These are phyloP conservation scores for Sisymbrium altissimum DNA, from an alignment of 345 rosid species.

Conservation along the genomic window DNA sequence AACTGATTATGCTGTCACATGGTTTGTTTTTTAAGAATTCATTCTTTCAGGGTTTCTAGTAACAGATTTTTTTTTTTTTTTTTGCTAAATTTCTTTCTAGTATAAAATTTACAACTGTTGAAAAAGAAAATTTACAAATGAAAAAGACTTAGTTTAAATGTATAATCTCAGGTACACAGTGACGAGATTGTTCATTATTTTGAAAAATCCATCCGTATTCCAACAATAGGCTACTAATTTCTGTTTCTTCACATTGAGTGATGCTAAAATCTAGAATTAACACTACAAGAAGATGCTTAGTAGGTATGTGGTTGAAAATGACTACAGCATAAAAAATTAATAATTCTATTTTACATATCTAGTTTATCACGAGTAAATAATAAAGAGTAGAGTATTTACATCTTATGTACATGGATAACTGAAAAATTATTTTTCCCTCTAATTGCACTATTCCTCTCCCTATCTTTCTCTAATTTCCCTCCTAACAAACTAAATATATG, in stretches of 20 bases:
- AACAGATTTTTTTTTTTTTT: not conserved
- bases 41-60: slow-evolving; percentile 1
- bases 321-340: no score
- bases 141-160: not conserved
- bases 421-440: no score
- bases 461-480: no score
- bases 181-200: not conserved
- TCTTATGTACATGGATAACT: no score
- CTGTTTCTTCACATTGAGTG: not conserved
- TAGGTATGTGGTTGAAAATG: no score
- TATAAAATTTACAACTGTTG: not conserved
- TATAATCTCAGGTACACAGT: not conserved
- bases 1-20: slow-evolving; percentile 12
- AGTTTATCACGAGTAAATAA: no score
- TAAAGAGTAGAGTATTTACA: no score
- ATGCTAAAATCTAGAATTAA: not conserved
- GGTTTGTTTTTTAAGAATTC: slow-evolving; percentile 6
- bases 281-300: not conserved
- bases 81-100: not conserved
- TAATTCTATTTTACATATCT: no score
- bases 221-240: not conserved
- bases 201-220: not conserved
- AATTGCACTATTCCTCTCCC: no score
- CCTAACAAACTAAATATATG: no score
- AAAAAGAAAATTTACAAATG: not conserved